Percentiles rank a stretch among this genome's conserved stretches.
Conservation (phyloP, 306 rosid genomes). For the Luffa aegyptiaca region DNA sequence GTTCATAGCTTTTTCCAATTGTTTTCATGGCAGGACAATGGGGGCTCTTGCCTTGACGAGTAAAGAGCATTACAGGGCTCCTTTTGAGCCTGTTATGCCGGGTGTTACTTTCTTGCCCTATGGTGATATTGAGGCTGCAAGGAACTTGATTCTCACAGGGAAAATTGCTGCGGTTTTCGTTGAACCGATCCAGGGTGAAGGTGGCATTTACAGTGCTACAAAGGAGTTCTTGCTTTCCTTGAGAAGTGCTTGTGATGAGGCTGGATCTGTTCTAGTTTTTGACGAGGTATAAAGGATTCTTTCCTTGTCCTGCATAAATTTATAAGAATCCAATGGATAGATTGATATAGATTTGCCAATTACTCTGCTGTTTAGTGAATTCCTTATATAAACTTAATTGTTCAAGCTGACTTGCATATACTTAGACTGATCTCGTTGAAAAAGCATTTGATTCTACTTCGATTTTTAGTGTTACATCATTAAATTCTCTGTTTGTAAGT, state of each 20-base stretch:
- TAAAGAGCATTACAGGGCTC: conserved; percentile 75
- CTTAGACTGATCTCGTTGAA: background rate
- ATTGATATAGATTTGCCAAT: background rate
- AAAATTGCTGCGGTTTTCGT: conserved; percentile 81
- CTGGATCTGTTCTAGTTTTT: conserved; percentile 71
- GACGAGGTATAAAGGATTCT: conserved; percentile 55
- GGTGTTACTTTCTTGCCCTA: conserved; percentile 79
- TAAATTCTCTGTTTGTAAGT: background rate
- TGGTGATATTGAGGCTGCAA: conserved; percentile 62
- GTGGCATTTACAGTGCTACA: conserved; percentile 77
- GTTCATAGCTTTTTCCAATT: conserved; percentile 66
- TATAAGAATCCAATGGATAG: background rate
- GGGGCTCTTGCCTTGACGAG: conserved; percentile 96
- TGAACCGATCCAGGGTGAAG: conserved; percentile 97
- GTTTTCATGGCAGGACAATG: conserved; percentile 92
- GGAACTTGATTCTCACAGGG: conserved; percentile 42
- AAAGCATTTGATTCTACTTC: background rate
- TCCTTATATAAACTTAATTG: background rate
- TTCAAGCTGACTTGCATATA: background rate
- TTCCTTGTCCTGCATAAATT: background rate
- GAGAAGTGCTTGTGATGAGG: conserved; percentile 66
- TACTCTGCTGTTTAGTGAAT: background rate
- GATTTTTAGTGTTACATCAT: background rate
- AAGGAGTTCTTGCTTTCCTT: conserved; percentile 69
- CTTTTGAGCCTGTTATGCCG: conserved; percentile 95